Percentiles rank a stretch among this genome's conserved stretches.
phyloP scores from a whole-genome alignment of 139 green algal species.

The Chlamydomonas sp. region DNA sequence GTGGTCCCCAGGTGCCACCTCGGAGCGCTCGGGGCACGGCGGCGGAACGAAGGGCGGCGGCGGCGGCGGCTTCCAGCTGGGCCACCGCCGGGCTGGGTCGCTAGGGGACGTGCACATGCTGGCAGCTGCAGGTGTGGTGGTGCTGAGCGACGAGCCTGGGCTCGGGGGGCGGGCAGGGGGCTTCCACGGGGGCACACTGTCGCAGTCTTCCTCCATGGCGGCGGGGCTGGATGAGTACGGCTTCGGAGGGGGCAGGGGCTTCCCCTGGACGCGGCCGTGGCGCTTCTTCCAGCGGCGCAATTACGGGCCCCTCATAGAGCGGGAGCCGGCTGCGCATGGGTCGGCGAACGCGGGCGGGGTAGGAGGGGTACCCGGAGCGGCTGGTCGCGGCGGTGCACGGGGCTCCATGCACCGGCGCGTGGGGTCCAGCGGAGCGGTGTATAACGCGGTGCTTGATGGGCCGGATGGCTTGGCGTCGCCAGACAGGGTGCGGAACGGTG shows the following conservation, averaged over 20 bases:
- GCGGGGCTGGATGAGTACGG: constrained; percentile 1
- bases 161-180: too few species aligned
- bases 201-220: neutral
- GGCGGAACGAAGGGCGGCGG: too few species aligned
- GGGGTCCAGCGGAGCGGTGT: neutral
- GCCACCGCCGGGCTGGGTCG: too few species aligned
- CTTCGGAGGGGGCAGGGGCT: neutral
- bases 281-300: constrained; percentile 30
- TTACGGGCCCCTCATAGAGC: constrained; percentile 20
- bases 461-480: neutral
- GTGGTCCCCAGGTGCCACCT: too few species aligned
- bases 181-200: too few species aligned
- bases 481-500: neutral
- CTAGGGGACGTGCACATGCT: too few species aligned
- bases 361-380: neutral
- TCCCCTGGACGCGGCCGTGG: constrained; percentile 16
- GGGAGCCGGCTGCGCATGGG: neutral
- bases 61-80: too few species aligned
- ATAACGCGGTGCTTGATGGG: neutral
- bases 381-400: neutral
- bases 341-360: neutral
- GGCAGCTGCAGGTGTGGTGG: too few species aligned
- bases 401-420: neutral
- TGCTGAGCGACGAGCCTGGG: too few species aligned
- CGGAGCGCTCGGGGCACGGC: too few species aligned